A percentile compares a stretch with the other conserved stretches of the same genome.
Evolutionary conservation across 2,329 filamentous ascomycete genomes (phyloP).

Genomic region (Venturia effusa): DNA sequence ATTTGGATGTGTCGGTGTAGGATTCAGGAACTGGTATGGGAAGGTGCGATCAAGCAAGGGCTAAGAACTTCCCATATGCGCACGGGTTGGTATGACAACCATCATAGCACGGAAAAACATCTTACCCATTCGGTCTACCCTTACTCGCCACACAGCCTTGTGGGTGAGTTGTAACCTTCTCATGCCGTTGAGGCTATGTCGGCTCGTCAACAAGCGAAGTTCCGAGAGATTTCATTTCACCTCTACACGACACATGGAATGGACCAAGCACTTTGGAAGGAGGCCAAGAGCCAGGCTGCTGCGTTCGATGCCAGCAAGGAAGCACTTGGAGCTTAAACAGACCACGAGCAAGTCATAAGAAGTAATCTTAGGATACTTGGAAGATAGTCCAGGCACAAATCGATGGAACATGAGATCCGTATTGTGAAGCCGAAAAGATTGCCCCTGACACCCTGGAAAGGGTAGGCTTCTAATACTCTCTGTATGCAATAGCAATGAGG

Average conservation of each 20-base stretch:
- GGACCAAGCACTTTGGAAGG: constrained; percentile 45
- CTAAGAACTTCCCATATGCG: too few species aligned
- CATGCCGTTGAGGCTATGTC: constrained; percentile 16
- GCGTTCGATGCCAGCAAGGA: not conserved
- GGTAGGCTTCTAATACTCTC: not conserved
- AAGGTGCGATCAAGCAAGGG: not conserved
- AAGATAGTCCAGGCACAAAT: not conserved
- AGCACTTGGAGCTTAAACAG: constrained; percentile 23
- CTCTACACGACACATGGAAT: constrained; percentile 53
- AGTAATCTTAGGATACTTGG: not conserved
- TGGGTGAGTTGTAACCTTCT: too few species aligned
- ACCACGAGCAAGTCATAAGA: constrained; percentile 24
- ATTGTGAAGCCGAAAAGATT: not conserved
- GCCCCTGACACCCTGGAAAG: not conserved
- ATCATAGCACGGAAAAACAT: not conserved
- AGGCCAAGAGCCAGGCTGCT: constrained; percentile 22
- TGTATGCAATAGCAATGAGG: not conserved
- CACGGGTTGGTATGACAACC: not conserved
- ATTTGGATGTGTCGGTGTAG: not conserved
- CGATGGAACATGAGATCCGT: not conserved
- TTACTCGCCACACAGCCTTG: too few species aligned
- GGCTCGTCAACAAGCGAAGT: constrained; percentile 15
- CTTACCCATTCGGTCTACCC: constrained; percentile 18
- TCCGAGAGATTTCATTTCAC: constrained; percentile 43
- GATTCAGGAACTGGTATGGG: not conserved